Percentiles rank a stretch among this genome's conserved stretches.
Conservation (phyloP, 2,329 filamentous ascomycete species). For the Ceratocystis harringtonii region DNA sequence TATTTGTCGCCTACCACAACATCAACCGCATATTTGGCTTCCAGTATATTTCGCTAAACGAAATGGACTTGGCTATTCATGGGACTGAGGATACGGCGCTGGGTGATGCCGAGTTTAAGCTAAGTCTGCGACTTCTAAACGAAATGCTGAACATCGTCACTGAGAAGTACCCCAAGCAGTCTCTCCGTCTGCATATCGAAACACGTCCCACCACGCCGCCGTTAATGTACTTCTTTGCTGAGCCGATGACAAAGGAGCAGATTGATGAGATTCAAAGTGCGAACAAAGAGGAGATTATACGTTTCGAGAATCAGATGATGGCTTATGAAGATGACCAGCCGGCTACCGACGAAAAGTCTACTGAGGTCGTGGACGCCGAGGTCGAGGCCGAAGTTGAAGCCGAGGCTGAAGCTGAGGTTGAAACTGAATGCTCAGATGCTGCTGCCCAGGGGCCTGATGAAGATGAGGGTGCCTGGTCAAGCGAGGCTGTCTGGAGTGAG, state of each 20-base stretch:
- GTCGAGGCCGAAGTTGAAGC: constrained; percentile 17
- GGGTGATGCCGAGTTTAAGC: constrained; percentile 73
- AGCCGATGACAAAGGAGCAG: constrained; percentile 60
- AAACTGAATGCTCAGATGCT: constrained; percentile 18
- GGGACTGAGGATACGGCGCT: constrained; percentile 50
- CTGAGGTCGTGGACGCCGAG: not conserved
- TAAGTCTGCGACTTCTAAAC: constrained; percentile 67
- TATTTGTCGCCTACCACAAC: constrained; percentile 95
- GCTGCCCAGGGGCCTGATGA: constrained; percentile 21
- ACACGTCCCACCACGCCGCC: constrained; percentile 45
- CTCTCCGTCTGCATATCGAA: constrained; percentile 70
- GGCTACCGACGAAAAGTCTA: constrained; percentile 11
- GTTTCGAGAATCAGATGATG: constrained; percentile 50
- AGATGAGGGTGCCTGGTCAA: constrained; percentile 18
- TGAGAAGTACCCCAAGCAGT: constrained; percentile 56
- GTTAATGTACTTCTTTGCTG: constrained; percentile 79
- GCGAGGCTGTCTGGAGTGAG: constrained; percentile 36
- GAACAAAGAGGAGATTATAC: constrained; percentile 48
- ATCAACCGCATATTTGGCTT: constrained; percentile 92
- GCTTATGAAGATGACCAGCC: constrained; percentile 29
- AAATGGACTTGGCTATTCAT: constrained; percentile 87
- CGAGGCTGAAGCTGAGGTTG: constrained; percentile 16
- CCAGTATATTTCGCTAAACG: constrained; percentile 73
- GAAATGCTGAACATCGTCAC: constrained; percentile 63
- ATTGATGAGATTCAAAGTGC: constrained; percentile 59